A percentile compares a stretch with the other conserved stretches of the same genome.
Conservation (phyloP, 805 yeast species). For the Myxozyma kluyveri region DNA sequence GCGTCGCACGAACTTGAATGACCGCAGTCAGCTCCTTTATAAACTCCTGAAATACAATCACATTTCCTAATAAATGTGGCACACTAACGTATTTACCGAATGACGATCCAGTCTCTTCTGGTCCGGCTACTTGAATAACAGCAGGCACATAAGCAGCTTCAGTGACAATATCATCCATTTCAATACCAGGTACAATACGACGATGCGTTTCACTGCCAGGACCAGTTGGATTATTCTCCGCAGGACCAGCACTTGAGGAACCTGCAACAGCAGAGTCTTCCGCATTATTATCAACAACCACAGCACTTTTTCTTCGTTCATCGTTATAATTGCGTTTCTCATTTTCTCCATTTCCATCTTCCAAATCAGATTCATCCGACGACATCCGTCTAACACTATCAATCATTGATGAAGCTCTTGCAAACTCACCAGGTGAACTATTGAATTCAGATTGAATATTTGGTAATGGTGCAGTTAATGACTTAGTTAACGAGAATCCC, state of each 20-base stretch:
- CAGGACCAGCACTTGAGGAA: not conserved
- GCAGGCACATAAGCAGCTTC: constrained; percentile 15
- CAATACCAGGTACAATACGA: constrained; percentile 10
- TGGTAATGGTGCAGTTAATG: not conserved
- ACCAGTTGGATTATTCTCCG: not conserved
- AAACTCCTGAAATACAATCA: constrained; percentile 33
- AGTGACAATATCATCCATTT: constrained; percentile 24
- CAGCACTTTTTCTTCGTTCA: not conserved
- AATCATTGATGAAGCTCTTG: not conserved
- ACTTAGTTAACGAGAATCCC: not conserved
- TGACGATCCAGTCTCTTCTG: not conserved
- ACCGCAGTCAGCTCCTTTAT: constrained; percentile 35
- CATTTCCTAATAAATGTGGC: constrained; percentile 32
- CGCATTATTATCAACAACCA: not conserved
- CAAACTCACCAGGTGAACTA: not conserved
- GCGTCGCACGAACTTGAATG: constrained; percentile 30
- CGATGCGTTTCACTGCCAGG: not conserved
- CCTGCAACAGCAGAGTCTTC: not conserved
- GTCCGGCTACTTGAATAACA: constrained; percentile 20
- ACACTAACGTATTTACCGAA: constrained; percentile 28
- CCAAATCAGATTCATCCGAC: not conserved
- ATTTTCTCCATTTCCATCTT: not conserved
- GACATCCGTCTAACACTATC: not conserved
- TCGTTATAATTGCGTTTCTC: not conserved
- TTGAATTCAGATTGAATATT: not conserved